Conservation (phyloP, 768 basidiomycete genomes). For the Lactifluus volemus region DNA sequence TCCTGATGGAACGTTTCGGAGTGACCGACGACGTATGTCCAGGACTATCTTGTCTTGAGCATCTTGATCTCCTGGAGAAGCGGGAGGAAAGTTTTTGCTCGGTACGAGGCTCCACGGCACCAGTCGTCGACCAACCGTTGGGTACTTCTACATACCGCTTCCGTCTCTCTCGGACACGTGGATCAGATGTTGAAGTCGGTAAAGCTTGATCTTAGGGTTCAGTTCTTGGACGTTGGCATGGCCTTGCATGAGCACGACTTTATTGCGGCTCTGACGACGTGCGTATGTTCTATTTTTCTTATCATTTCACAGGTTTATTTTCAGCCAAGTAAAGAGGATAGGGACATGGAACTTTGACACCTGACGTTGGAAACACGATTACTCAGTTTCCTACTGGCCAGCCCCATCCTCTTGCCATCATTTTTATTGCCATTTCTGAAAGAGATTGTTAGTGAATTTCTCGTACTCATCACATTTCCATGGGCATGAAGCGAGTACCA, state of each 20-base stretch:
- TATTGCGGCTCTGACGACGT: slow-evolving; percentile 15
- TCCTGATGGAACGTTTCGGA: slow-evolving; percentile 10
- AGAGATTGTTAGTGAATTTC: slow-evolving; percentile 17
- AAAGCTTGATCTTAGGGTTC: neutral
- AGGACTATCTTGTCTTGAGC: slow-evolving; percentile 2
- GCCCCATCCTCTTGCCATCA: slow-evolving; percentile 10
- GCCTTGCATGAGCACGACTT: slow-evolving; percentile 18
- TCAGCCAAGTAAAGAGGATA: neutral
- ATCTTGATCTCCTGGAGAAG: slow-evolving; percentile 3
- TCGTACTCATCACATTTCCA: slow-evolving; percentile 14
- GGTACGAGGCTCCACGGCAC: slow-evolving; percentile 5
- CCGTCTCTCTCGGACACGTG: slow-evolving; percentile 1
- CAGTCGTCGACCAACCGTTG: slow-evolving; percentile 1
- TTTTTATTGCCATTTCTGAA: slow-evolving; percentile 15
- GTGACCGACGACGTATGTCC: slow-evolving; percentile 7
- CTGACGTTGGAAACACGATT: slow-evolving; percentile 12
- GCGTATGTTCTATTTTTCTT: neutral
- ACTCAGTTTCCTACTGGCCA: slow-evolving; percentile 14
- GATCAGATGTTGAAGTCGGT: neutral
- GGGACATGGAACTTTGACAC: neutral
- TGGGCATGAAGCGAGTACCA: neutral
- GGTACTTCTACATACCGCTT: slow-evolving; percentile 9
- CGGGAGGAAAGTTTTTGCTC: slow-evolving; percentile 16
- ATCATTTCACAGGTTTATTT: neutral
- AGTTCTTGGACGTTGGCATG: slow-evolving; percentile 16